Percentiles rank a stretch among this genome's conserved stretches.
Conservation (phyloP, 169 alveolate genomes). For the Blepharisma undulans region DNA sequence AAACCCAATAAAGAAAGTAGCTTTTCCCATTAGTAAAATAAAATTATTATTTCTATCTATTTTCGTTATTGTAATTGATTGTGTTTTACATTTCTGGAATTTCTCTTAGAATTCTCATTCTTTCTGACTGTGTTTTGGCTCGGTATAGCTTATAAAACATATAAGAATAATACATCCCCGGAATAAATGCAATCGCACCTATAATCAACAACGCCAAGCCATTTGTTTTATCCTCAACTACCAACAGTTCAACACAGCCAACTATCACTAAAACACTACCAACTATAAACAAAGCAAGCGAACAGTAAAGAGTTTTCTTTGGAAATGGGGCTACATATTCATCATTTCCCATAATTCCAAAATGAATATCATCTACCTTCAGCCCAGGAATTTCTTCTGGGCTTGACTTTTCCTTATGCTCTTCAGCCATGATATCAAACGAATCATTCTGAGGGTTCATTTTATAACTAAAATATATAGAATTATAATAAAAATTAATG, state of each 20-base stretch:
- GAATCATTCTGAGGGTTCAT: neutral
- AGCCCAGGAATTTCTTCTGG: neutral
- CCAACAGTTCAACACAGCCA: conserved; percentile 20
- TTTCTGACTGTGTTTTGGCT: conserved; percentile 30
- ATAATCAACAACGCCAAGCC: conserved; percentile 35
- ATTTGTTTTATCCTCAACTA: neutral
- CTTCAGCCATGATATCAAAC: neutral
- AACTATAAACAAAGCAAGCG: neutral
- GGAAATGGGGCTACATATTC: neutral
- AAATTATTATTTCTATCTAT: neutral
- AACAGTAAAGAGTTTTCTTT: neutral
- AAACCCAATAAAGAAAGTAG: conserved; percentile 15
- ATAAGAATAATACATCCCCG: conserved; percentile 35
- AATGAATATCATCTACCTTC: neutral
- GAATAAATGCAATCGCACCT: conserved; percentile 11
- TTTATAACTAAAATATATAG: neutral
- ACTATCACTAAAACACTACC: neutral
- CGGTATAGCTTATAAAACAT: conserved; percentile 19
- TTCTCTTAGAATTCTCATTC: conserved; percentile 31
- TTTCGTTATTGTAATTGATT: neutral
- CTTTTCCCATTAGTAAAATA: neutral
- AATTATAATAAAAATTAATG: neutral
- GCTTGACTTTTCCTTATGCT: neutral
- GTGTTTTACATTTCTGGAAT: conserved; percentile 32
- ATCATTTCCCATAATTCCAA: neutral